phyloP scores from a whole-genome alignment of 2,329 filamentous ascomycete species.

The Cladosporium cucumerinum region DNA sequence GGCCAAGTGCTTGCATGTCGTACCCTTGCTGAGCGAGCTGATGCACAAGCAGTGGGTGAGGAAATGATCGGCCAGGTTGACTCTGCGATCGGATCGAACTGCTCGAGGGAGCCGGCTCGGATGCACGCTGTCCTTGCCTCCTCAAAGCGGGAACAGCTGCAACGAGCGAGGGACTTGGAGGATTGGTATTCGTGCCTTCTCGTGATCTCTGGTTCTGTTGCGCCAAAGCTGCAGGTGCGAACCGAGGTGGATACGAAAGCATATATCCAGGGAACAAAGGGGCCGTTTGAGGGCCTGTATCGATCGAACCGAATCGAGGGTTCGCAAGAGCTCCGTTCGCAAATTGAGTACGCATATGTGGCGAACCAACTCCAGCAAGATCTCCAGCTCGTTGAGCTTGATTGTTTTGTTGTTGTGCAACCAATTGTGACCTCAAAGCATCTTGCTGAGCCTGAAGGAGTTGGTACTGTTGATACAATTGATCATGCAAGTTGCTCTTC shows the following conservation, averaged over 20 bases:
- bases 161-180: constrained; percentile 47
- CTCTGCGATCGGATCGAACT: constrained; percentile 48
- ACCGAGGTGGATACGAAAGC: constrained; percentile 43
- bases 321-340: constrained; percentile 26
- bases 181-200: constrained; percentile 47
- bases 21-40: constrained; percentile 40
- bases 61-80: constrained; percentile 46
- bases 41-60: constrained; percentile 39
- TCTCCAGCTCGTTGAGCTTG: constrained; percentile 38
- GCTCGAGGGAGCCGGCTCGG: constrained; percentile 41
- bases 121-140: constrained; percentile 42
- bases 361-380: constrained; percentile 39
- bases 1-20: constrained; percentile 32
- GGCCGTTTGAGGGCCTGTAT: constrained; percentile 34
- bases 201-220: constrained; percentile 37
- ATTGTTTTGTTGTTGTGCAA: constrained; percentile 38
- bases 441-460: constrained; percentile 37
- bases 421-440: constrained; percentile 40
- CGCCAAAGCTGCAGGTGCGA: constrained; percentile 37
- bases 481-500: constrained; percentile 45
- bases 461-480: constrained; percentile 48
- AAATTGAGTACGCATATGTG: constrained; percentile 33
- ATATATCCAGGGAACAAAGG: constrained; percentile 42
- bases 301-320: constrained; percentile 30
- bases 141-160: constrained; percentile 43